These are phyloP conservation scores for Malassezia cuniculi DNA, from an alignment of 1,284 basidiomycete genomes.

Conservation along the genomic window DNA sequence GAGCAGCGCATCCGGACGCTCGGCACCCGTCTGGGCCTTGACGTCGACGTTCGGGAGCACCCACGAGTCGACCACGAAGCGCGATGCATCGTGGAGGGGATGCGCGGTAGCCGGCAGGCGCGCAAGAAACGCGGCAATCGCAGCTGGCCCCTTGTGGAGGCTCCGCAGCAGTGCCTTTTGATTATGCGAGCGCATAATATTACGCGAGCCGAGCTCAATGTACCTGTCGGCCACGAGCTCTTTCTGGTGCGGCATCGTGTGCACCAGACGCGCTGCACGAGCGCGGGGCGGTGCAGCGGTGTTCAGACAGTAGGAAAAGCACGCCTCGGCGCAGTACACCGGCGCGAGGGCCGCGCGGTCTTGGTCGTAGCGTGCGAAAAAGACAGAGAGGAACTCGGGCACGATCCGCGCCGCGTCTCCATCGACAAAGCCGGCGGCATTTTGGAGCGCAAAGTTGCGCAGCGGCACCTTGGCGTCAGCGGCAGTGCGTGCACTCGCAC, in stretches of 20 bases:
- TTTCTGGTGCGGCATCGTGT: slow-evolving; percentile 61
- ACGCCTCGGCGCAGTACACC: slow-evolving; percentile 69
- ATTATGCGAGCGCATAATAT: slow-evolving; percentile 32
- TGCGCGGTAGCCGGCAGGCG: slow-evolving; percentile 68
- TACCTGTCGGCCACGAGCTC: slow-evolving; percentile 64
- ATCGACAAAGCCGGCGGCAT: slow-evolving; percentile 62
- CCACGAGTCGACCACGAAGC: slow-evolving; percentile 82
- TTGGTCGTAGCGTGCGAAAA: slow-evolving; percentile 67
- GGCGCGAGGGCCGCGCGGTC: slow-evolving; percentile 58
- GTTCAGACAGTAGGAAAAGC: slow-evolving; percentile 75
- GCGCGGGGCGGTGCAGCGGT: slow-evolving; percentile 65
- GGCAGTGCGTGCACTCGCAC: slow-evolving; percentile 2
- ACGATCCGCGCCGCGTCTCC: slow-evolving; percentile 54
- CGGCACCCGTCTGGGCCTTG: slow-evolving; percentile 24
- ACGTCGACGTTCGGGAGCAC: slow-evolving; percentile 48
- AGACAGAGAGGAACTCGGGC: slow-evolving; percentile 61
- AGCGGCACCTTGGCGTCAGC: slow-evolving; percentile 32
- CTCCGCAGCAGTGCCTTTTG: slow-evolving; percentile 20
- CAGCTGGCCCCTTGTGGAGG: slow-evolving; percentile 58
- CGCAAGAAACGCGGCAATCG: slow-evolving; percentile 55
- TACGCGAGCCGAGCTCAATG: slow-evolving; percentile 45
- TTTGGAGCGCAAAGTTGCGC: slow-evolving; percentile 56
- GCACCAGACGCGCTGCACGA: slow-evolving; percentile 37
- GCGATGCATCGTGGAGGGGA: slow-evolving; percentile 52
- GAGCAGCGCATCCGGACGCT: slow-evolving; percentile 51